Evolutionary conservation across 176 grass and related monocot species (phyloP).

Genomic region (Otatea glauca): DNA sequence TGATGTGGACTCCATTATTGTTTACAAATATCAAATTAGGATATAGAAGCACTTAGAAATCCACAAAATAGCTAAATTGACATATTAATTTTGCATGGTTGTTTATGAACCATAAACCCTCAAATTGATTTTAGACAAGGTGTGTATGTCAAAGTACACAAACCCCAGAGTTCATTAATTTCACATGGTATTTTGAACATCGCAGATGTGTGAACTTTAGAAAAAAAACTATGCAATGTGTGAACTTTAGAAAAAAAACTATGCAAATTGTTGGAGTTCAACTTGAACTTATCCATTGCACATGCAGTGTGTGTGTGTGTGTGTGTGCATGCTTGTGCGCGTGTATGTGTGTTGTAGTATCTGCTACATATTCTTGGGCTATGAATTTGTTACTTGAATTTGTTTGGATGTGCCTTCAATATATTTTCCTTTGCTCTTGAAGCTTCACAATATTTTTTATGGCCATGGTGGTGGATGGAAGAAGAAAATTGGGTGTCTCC

Average conservation of each 20-base stretch:
- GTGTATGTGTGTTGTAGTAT: not conserved
- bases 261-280: not conserved
- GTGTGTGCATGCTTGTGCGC: no score
- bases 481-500: slow-evolving; percentile 51
- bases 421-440: slow-evolving; percentile 29
- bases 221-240: not conserved
- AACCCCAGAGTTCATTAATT: not conserved
- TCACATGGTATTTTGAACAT: not conserved
- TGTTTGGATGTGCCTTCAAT: slow-evolving; percentile 1
- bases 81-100: no score
- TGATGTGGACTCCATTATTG: no score
- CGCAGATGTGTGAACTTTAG: not conserved
- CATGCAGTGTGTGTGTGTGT: not conserved
- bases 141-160: no score
- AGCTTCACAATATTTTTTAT: slow-evolving; percentile 62
- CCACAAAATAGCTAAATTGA: no score
- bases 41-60: no score
- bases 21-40: no score
- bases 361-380: not conserved
- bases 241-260: not conserved
- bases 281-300: not conserved
- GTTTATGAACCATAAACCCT: no score
- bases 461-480: slow-evolving; percentile 63
- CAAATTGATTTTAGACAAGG: no score
- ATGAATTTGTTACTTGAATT: not conserved